phyloP scores from a whole-genome alignment of 106 monocot species.

The Dendrobium nobile region DNA sequence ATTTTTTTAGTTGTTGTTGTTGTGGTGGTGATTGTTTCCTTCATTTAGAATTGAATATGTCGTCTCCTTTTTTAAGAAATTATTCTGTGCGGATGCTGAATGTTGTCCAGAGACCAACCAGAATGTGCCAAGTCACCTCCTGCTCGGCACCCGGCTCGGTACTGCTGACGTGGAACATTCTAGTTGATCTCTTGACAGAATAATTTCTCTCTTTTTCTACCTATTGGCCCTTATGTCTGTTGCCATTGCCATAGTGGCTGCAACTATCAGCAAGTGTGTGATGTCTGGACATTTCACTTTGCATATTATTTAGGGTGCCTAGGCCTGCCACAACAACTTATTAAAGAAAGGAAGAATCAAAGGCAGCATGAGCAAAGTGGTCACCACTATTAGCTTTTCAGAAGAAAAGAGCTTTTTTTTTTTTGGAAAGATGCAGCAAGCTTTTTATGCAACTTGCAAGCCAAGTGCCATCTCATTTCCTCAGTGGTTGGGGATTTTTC shows the following conservation, averaged over 20 bases:
- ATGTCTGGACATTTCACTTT: not conserved
- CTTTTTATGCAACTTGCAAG: not conserved
- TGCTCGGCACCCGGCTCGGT: no score
- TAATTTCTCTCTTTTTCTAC: no score
- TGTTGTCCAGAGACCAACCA: no score
- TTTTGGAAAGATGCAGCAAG: not conserved
- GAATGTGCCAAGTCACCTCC: no score
- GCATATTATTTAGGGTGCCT: no score
- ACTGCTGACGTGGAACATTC: no score
- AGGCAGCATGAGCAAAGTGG: conserved; percentile 3
- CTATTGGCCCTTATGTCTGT: no score
- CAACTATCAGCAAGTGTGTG: conserved; percentile 1
- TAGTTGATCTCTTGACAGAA: no score
- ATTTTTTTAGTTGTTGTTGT: not conserved
- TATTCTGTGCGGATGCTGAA: no score
- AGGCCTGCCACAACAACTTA: no score
- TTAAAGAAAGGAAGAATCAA: not conserved
- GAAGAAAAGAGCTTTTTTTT: not conserved
- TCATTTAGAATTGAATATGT: no score
- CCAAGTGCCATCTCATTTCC: not conserved
- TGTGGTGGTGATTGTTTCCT: not conserved
- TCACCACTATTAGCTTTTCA: not conserved
- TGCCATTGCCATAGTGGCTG: not conserved
- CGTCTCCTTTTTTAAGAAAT: no score
- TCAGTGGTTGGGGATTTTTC: not conserved